phyloP scores from a whole-genome alignment of 257 asterid genomes.

The Gynochthodes officinalis region DNA sequence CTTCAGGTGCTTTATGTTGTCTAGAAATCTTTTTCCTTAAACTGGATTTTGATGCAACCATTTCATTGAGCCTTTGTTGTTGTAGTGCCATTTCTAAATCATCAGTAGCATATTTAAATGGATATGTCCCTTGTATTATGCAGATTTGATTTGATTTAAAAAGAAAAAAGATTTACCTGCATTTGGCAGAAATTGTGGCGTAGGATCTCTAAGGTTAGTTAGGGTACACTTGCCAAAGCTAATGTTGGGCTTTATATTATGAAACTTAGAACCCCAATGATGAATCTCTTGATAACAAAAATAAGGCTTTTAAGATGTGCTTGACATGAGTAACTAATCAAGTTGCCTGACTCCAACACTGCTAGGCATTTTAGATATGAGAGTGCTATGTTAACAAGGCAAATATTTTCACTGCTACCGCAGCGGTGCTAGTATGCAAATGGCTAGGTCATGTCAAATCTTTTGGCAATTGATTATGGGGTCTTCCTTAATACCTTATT shows the following conservation, averaged over 20 bases:
- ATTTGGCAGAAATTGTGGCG: background rate
- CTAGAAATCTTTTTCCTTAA: background rate
- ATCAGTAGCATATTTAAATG: background rate
- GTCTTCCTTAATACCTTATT: no score
- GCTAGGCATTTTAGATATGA: no score
- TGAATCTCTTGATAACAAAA: background rate
- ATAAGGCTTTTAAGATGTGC: background rate
- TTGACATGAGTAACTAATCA: background rate
- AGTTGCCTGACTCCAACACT: background rate
- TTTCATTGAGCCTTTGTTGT: background rate
- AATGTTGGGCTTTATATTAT: background rate
- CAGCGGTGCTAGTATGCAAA: no score
- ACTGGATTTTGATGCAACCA: background rate
- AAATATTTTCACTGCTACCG: no score
- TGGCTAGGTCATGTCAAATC: no score
- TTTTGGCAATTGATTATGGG: no score
- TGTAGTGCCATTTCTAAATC: background rate
- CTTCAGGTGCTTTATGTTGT: slow-evolving; percentile 50
- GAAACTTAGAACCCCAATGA: background rate
- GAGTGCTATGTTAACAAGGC: no score
- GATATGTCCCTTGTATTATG: background rate
- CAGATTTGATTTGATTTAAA: background rate
- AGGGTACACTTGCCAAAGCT: background rate
- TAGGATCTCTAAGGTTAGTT: background rate
- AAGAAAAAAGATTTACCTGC: background rate